phyloP scores from a whole-genome alignment of 192 early-diverging fungal genomes.

The Backusella sp. region DNA sequence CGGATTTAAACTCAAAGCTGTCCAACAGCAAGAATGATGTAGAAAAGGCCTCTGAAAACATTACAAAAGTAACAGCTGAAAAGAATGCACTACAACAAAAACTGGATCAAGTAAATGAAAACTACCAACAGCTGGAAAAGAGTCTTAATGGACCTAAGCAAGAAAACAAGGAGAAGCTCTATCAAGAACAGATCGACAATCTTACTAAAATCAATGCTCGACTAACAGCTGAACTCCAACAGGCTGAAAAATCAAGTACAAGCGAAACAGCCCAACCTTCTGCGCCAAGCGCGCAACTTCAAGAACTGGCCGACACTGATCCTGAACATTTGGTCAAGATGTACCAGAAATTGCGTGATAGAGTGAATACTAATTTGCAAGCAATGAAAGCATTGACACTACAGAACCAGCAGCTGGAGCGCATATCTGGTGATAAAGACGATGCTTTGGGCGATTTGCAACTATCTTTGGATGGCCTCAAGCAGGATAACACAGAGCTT shows the following conservation, averaged over 20 bases:
- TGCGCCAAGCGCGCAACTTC: neutral
- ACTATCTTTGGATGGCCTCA: neutral
- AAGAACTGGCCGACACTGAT: neutral
- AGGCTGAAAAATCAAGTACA: neutral
- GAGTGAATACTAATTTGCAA: neutral
- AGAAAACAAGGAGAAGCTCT: neutral
- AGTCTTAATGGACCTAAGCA: neutral
- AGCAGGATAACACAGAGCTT: neutral
- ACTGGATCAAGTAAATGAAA: neutral
- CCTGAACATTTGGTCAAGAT: neutral
- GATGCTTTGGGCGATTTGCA: neutral
- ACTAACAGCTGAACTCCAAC: neutral
- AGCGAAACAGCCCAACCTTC: neutral
- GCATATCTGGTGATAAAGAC: neutral
- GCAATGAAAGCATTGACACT: neutral
- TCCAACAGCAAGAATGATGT: neutral
- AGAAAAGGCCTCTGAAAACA: neutral
- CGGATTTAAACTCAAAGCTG: neutral
- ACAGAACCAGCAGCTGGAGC: neutral
- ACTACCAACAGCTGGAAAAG: neutral
- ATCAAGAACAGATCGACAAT: neutral
- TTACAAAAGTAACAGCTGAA: neutral
- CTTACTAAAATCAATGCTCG: constrained; percentile 1
- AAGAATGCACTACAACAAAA: neutral
- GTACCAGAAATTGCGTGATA: neutral